Evolutionary conservation across 2,329 filamentous ascomycete species (phyloP), one percentile per base, ranked within the genome.

Genomic region (Rosellinia necatrix): DNA sequence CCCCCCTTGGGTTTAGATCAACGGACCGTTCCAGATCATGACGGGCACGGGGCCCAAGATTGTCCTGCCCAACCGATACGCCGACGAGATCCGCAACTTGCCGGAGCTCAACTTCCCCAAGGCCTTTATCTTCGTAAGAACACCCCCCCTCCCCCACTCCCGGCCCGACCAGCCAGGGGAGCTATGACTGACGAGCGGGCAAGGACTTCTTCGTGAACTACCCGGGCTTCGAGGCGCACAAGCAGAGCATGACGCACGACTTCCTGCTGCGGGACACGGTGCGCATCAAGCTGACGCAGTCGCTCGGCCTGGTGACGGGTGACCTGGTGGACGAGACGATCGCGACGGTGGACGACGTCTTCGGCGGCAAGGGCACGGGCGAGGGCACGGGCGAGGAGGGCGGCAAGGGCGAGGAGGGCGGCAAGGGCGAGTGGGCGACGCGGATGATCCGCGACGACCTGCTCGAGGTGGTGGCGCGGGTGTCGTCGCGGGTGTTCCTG

Each of bases 401-500:
- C n/a, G n/a, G n/a, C n/a, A n/a, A n/a, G n/a, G n/a, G n/a, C n/a
- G n/a, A n/a, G n/a, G n/a, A n/a, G n/a, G n/a, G n/a, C n/a, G n/a
- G n/a, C n/a, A n/a, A n/a, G n/a, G 48, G 60, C 68, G 75, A 76
- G 53, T 80, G 78, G 77, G 68, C 68, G 9, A 62, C 71, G 1
- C 62, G 73, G 29, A 55, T 62, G 19, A 69, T 80, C 32, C 68
- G 71, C 9, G 62, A 70, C 0, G 66, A 72, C 27, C 52, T 78
- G 17, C 73, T 78, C 2, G 67, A 73, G 13, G 61, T 80, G 7
- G 72, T 84, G 8, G 76, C 78, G 13, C 76, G 78, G 7, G 61
- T 82, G 9, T 80, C 80, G 0, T 77, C 80, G 1, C 71, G 78
- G 4, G 73, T 81, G 3, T 81, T 82, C 56, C 66, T 81, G 2